Evolutionary conservation across 2,329 filamentous ascomycete genomes (phyloP).

Genomic region (Ophiostoma angusticollis): DNA sequence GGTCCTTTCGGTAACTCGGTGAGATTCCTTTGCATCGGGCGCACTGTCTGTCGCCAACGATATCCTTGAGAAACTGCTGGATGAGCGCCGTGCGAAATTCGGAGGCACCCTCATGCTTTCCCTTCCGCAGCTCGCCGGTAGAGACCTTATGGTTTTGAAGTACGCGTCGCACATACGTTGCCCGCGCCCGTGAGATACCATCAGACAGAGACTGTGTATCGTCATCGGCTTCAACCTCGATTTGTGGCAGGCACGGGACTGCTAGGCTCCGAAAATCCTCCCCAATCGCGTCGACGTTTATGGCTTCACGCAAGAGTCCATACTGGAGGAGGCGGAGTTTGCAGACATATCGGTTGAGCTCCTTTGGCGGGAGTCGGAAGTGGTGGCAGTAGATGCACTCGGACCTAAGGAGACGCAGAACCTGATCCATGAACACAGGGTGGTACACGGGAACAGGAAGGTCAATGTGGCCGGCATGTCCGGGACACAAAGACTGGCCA

Average conservation of each 20-base stretch:
- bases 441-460: constrained; percentile 90
- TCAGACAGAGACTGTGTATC: constrained; percentile 45
- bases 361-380: constrained; percentile 64
- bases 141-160: constrained; percentile 47
- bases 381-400: constrained; percentile 86
- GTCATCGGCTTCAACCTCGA: constrained; percentile 47
- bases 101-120: constrained; percentile 73
- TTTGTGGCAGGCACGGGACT: constrained; percentile 25
- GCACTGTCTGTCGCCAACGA: constrained; percentile 60
- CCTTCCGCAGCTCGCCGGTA: constrained; percentile 37
- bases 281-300: constrained; percentile 40
- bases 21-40: constrained; percentile 55
- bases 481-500: constrained; percentile 68
- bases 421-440: constrained; percentile 90
- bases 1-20: constrained; percentile 76
- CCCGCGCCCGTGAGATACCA: constrained; percentile 37
- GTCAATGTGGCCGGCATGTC: constrained; percentile 90
- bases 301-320: constrained; percentile 61
- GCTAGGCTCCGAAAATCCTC: constrained; percentile 33
- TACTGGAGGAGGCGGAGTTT: constrained; percentile 77
- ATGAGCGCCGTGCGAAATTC: constrained; percentile 65
- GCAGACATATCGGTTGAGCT: constrained; percentile 68
- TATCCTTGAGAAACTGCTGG: constrained; percentile 66
- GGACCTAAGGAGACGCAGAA: constrained; percentile 69
- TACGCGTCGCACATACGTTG: constrained; percentile 58